Evolutionary conservation across 768 basidiomycete genomes (phyloP).

Genomic region (Pholiota molesta): DNA sequence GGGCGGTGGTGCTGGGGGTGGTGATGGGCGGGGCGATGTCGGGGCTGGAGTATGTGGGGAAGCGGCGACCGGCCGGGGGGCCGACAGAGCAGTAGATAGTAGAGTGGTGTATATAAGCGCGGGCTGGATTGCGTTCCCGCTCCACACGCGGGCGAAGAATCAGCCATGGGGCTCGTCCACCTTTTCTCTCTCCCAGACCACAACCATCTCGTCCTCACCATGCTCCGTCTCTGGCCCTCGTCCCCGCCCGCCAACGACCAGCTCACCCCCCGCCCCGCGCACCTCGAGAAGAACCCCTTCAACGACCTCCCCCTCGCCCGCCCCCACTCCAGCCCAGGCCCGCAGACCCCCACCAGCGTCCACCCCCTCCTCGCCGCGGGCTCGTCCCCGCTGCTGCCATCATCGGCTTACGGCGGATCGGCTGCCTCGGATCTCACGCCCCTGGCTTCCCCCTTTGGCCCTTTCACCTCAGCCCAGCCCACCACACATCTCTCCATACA

Average conservation of each 20-base stretch:
- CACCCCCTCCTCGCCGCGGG: constrained; percentile 41
- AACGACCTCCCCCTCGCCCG: constrained; percentile 38
- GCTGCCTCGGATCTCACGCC: constrained; percentile 47
- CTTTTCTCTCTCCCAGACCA: constrained; percentile 13
- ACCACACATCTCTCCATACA: constrained; percentile 73
- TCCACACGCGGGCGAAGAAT: constrained; percentile 13
- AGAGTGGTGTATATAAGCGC: constrained; percentile 17
- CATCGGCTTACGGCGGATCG: constrained; percentile 40
- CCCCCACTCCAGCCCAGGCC: constrained; percentile 16
- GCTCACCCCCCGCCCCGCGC: constrained; percentile 59
- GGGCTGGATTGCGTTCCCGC: constrained; percentile 10
- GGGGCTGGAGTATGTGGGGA: constrained; percentile 40
- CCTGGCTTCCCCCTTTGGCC: constrained; percentile 43
- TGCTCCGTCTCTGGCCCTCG: constrained; percentile 73
- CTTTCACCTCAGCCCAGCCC: constrained; percentile 56
- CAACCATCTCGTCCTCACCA: constrained; percentile 27
- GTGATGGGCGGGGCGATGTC: constrained; percentile 58
- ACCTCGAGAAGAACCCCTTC: constrained; percentile 60
- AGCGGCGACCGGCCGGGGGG: constrained; percentile 20
- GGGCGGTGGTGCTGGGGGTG: constrained; percentile 57
- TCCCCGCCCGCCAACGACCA: constrained; percentile 32
- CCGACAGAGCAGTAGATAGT: constrained; percentile 25
- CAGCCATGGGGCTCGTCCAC: constrained; percentile 14
- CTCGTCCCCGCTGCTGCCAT: constrained; percentile 27
- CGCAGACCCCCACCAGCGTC: constrained; percentile 34